phyloP scores from a whole-genome alignment of 345 rosid species.

The Salix arbutifolia region DNA sequence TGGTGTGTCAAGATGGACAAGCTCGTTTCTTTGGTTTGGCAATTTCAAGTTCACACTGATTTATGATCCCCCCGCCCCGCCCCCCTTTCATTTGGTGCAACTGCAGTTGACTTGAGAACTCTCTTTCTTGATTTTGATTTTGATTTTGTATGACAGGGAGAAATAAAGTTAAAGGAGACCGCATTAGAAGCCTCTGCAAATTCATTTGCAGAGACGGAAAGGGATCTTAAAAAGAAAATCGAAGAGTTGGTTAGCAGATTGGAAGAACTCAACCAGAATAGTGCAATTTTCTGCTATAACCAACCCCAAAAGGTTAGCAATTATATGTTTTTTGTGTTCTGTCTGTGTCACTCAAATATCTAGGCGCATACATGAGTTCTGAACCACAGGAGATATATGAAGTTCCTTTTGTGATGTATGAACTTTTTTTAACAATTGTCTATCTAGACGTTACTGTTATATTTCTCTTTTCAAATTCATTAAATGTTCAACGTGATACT shows the following conservation, averaged over 20 bases:
- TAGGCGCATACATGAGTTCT: neutral
- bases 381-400: neutral
- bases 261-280: conserved; percentile 39
- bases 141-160: conserved; percentile 45
- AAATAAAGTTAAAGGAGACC: conserved; percentile 55
- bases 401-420: neutral
- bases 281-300: conserved; percentile 13
- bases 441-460: neutral
- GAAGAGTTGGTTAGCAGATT: conserved; percentile 52
- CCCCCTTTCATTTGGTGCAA: neutral
- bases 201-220: conserved; percentile 59
- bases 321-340: neutral
- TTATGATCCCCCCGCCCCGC: neutral
- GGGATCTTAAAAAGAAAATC: conserved; percentile 43
- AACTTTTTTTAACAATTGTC: neutral
- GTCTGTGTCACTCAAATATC: neutral
- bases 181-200: conserved; percentile 50
- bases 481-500: neutral
- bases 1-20: neutral
- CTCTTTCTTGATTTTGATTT: neutral
- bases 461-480: conserved; percentile 3
- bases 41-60: neutral
- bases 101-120: neutral
- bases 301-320: conserved; percentile 38
- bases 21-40: neutral